phyloP scores from a whole-genome alignment of 2,329 filamentous ascomycete species.

The Helminthosporium solani region DNA sequence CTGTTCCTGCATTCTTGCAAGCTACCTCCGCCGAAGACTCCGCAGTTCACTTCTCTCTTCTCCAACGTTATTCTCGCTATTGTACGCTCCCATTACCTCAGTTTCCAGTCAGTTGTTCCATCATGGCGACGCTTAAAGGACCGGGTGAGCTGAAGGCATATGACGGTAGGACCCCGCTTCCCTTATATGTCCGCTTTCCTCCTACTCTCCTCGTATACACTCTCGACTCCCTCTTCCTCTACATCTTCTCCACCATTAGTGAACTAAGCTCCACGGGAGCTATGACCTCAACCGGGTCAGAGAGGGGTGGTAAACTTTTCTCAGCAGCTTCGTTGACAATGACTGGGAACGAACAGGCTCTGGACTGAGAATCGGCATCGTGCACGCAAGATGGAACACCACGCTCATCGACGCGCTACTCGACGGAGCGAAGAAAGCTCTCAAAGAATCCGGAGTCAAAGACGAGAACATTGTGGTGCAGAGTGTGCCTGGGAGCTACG shows the following conservation, averaged over 20 bases:
- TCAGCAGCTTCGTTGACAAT: too few species aligned
- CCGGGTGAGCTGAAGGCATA: constrained; percentile 59
- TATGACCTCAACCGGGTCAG: too few species aligned
- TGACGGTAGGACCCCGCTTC: constrained; percentile 51
- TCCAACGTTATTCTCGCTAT: background rate
- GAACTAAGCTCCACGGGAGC: too few species aligned
- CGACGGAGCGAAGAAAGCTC: constrained; percentile 73
- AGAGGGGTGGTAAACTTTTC: too few species aligned
- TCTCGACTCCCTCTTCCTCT: too few species aligned
- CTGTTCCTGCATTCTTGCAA: constrained; percentile 32
- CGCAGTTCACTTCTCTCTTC: background rate
- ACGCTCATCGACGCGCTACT: constrained; percentile 85
- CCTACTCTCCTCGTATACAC: too few species aligned
- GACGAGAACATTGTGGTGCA: constrained; percentile 86
- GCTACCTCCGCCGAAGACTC: constrained; percentile 3
- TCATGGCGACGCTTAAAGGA: constrained; percentile 61
- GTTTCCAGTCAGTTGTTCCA: constrained; percentile 5
- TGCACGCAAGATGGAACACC: constrained; percentile 94
- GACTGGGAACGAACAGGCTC: constrained; percentile 40
- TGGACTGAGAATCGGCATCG: constrained; percentile 83
- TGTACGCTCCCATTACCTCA: too few species aligned
- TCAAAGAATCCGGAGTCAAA: constrained; percentile 76
- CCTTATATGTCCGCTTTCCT: too few species aligned
- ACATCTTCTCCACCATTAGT: too few species aligned
- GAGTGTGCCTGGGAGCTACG: constrained; percentile 90